Evolutionary conservation across 1,284 basidiomycete species (phyloP).

Genomic region (Boletus semigastroideus): DNA sequence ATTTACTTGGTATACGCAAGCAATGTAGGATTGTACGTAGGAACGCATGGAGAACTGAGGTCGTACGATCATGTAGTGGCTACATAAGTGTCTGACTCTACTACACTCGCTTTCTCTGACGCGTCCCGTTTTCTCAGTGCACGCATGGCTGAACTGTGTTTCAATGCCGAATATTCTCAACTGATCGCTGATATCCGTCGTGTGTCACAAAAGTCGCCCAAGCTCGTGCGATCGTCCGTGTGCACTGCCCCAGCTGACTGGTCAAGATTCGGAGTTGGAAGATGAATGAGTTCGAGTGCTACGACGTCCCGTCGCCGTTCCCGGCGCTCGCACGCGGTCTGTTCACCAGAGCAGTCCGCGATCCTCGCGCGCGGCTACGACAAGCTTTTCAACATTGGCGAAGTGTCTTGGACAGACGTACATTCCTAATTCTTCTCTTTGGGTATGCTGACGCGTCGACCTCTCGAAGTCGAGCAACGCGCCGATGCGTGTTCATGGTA

Average conservation of each 20-base stretch:
- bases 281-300: slow-evolving; percentile 95
- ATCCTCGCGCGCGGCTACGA: slow-evolving; percentile 95
- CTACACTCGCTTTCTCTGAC: no score
- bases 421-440: slow-evolving; percentile 32
- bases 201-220: slow-evolving; percentile 53
- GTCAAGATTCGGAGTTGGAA: slow-evolving; percentile 82
- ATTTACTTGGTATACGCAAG: no score
- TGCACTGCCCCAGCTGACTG: slow-evolving; percentile 55
- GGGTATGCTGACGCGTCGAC: not conserved
- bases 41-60: no score
- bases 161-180: slow-evolving; percentile 45
- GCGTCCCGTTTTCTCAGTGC: no score
- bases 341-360: slow-evolving; percentile 69
- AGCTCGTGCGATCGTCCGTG: slow-evolving; percentile 55
- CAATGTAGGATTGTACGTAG: no score
- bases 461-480: no score
- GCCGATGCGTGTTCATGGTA: no score
- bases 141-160: not conserved
- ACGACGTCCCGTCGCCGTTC: slow-evolving; percentile 84
- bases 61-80: no score
- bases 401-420: slow-evolving; percentile 93
- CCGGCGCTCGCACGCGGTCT: slow-evolving; percentile 89
- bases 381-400: slow-evolving; percentile 98
- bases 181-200: slow-evolving; percentile 53
- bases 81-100: no score